Percentiles rank a stretch among this genome's conserved stretches.
These are phyloP conservation scores for Pseudogymnoascus sp. DNA, from an alignment of 2,329 filamentous ascomycete species.

Conservation along the genomic window DNA sequence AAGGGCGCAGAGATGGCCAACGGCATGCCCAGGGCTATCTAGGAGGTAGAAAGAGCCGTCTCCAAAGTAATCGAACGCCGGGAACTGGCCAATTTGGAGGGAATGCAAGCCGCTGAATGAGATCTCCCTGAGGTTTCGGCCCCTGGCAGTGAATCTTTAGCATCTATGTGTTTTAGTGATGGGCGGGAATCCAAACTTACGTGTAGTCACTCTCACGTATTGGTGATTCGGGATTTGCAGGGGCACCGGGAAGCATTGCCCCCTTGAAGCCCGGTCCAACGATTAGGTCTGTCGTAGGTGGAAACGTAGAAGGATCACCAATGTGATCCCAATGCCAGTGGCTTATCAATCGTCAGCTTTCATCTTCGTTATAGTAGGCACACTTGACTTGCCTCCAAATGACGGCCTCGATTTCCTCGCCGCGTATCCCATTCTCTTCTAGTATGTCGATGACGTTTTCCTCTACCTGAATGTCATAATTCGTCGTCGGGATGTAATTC, in stretches of 20 bases:
- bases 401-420: constrained; percentile 30
- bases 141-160: constrained; percentile 13
- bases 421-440: constrained; percentile 27
- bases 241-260: constrained; percentile 39
- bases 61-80: constrained; percentile 35
- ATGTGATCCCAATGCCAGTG: constrained; percentile 46
- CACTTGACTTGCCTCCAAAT: constrained; percentile 21
- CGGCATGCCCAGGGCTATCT: constrained; percentile 34
- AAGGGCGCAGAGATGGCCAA: constrained; percentile 36
- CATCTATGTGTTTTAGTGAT: not conserved
- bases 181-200: constrained; percentile 3
- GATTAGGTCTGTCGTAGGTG: constrained; percentile 36
- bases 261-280: constrained; percentile 45
- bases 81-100: constrained; percentile 31
- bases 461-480: constrained; percentile 21
- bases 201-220: constrained; percentile 32
- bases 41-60: constrained; percentile 37
- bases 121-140: constrained; percentile 23
- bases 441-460: constrained; percentile 30
- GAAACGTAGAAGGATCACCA: constrained; percentile 41
- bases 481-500: constrained; percentile 18
- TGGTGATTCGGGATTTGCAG: constrained; percentile 30
- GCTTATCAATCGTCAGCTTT: constrained; percentile 24
- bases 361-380: not conserved
- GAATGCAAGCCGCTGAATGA: constrained; percentile 17